Base-by-base conservation (phyloP, 768 basidiomycete species). In the Rhizopogon vulgaris region DNA sequence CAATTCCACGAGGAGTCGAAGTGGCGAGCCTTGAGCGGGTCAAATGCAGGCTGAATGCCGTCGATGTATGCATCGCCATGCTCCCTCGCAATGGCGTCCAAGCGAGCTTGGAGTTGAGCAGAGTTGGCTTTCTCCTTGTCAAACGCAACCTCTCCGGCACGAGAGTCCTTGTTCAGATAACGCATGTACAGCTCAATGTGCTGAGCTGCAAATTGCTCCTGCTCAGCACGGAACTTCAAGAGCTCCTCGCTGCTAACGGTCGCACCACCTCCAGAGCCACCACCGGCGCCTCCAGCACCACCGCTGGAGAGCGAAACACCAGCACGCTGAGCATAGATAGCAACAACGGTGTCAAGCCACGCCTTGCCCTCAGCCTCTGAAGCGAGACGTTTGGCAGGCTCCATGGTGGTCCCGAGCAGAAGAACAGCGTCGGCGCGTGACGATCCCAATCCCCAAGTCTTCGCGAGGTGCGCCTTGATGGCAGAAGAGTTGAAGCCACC, bases 1-100 rank as follows among this genome's bases (percentile, higher is more conserved):
- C 96, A 99, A 66, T 99, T 99, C 96, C 95, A 99, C 6, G 89
- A 93, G 2, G 95, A 98, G 66, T 98, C 94, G 76, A 99, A 98
- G 65, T 87, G 94, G 41, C 96, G 90, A 11, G 94, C 96, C 71
- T 99, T 98, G 62, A 97, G 77, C 2, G 90, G 85, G 63, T 95
- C 91, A 70, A 99, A 99, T 52, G 82, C 78, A 9, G 96, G 96
- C 63, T 94, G 89, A 55, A 98, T 94, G 40, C 96, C 96, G 30
- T 94, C 87, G 54, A 98, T 75, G 70, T 99, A 99, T 0, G 77
- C 68, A 52, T 98, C 94, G 27, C 96, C 96, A 58, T 99, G 96
- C 65, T 99, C 96, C 56, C 82, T 78, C 41, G 82, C 74, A 65
- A 99, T 92, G 54, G 83, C 83, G 65, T 98, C 96, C 45, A 99